phyloP scores from a whole-genome alignment of 352 stramenopile species.

The Phytopythium aichiense region DNA sequence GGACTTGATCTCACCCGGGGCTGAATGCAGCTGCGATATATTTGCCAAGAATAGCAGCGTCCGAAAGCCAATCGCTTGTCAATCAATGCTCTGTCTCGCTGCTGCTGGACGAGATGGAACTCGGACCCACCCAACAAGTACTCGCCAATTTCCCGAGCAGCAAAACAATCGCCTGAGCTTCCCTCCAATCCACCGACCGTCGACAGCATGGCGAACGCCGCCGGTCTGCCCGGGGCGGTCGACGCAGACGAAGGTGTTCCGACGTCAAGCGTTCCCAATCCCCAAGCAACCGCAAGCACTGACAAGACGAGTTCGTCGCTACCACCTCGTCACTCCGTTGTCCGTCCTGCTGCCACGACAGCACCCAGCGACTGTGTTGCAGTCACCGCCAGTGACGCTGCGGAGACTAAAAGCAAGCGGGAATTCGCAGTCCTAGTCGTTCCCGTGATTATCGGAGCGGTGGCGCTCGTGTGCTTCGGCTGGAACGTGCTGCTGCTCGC shows the following conservation, averaged over 20 bases:
- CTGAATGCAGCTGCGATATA: too few species aligned
- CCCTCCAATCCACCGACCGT: too few species aligned
- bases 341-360: background rate
- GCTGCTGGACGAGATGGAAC: too few species aligned
- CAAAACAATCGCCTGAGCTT: too few species aligned
- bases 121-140: too few species aligned
- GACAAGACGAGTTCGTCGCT: background rate
- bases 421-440: background rate
- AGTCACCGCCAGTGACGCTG: background rate
- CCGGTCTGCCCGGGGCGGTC: too few species aligned
- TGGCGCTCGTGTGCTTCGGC: conserved; percentile 6
- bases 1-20: too few species aligned
- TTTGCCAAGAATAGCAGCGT: too few species aligned
- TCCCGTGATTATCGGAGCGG: background rate
- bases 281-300: background rate
- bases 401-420: background rate
- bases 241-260: background rate
- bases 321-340: background rate
- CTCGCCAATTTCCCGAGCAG: too few species aligned
- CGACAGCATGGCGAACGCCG: too few species aligned
- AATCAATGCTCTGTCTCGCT: too few species aligned
- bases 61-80: too few species aligned
- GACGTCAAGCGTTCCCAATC: background rate
- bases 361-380: background rate
- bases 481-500: conserved; percentile 25